Evolutionary conservation across 2,329 filamentous ascomycete genomes (phyloP), one percentile per base, ranked within the genome.

Genomic region (Metarhizium anisopliae): DNA sequence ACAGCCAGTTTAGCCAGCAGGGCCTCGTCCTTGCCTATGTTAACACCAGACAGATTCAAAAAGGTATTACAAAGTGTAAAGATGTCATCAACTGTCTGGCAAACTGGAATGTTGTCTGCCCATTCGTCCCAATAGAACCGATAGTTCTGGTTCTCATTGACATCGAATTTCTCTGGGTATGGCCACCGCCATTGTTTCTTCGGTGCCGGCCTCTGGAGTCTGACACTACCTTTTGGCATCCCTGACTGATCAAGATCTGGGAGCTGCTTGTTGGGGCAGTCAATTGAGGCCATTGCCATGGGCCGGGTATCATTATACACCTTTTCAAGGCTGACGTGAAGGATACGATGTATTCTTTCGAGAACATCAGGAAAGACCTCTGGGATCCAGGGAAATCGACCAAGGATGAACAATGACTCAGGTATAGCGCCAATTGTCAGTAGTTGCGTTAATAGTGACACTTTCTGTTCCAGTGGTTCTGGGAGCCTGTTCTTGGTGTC

Each of bases 71-170:
- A 95, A 0, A 96, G 81, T 2, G 86, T 85, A 69, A 97, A 94
- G 14, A 99, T 80, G 66, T 99, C 94, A 59, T 96, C 90, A 6
- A 96, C 84, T 2, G 79, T 88, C 68, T 95, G 92, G 66, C 94
- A 99, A 20, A 96, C 75, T 0, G 94, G 95, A 50, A 99, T 80
- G 60, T 94, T 95, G 70, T 97, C 93, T 2, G 85, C 80, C 94
- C 94, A 99, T 63, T 97, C 94, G 57, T 96, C 91, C 85, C 94
- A 96, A 70, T 99, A 99, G 68, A 95, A 97, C 38, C 88, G 84
- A 68, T 96, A 97, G 53, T 88, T 82, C n/a, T 81, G 79, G 20
- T 86, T 85, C 62, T 91, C 89, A 55, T 85, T 85, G 30, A 83
- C 84, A 64, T 94, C 89, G 60, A 80, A 80, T 61, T 83, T 85